Percentiles rank a stretch among this genome's conserved stretches.
phyloP scores from a whole-genome alignment of 2,329 filamentous ascomycete species.

The Colletotrichum orbiculare region DNA sequence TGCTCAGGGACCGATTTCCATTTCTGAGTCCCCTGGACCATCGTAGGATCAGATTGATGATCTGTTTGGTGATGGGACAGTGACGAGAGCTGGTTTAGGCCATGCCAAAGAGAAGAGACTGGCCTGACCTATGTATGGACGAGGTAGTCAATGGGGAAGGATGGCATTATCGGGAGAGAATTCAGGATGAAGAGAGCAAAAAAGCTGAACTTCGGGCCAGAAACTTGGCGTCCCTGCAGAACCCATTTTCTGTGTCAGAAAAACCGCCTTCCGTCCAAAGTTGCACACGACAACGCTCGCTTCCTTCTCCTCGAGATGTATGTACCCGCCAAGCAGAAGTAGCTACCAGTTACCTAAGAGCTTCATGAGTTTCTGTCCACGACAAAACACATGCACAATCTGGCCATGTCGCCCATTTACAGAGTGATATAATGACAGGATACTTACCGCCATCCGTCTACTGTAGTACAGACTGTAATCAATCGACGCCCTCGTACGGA shows the following conservation, averaged over 20 bases:
- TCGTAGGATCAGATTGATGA: conserved; percentile 20
- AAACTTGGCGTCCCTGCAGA: conserved; percentile 30
- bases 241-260: conserved; percentile 22
- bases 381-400: no score
- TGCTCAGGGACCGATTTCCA: conserved; percentile 21
- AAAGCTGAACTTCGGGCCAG: not conserved
- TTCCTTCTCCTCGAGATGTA: conserved; percentile 3
- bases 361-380: no score
- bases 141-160: not conserved
- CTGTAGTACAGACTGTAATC: no score
- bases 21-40: conserved; percentile 14
- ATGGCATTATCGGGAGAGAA: conserved; percentile 3
- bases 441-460: no score
- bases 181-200: conserved; percentile 7
- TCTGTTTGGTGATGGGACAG: no score
- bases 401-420: no score
- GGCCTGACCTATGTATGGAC: no score
- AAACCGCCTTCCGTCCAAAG: conserved; percentile 30
- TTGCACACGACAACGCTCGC: conserved; percentile 27
- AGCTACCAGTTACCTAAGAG: not conserved
- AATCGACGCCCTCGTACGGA: no score
- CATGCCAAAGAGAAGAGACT: no score
- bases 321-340: not conserved
- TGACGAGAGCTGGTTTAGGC: no score
- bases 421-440: no score